A percentile compares a stretch with the other conserved stretches of the same genome.
Conservation (phyloP, 169 alveolate genomes). For the Plasmodium relictum region DNA sequence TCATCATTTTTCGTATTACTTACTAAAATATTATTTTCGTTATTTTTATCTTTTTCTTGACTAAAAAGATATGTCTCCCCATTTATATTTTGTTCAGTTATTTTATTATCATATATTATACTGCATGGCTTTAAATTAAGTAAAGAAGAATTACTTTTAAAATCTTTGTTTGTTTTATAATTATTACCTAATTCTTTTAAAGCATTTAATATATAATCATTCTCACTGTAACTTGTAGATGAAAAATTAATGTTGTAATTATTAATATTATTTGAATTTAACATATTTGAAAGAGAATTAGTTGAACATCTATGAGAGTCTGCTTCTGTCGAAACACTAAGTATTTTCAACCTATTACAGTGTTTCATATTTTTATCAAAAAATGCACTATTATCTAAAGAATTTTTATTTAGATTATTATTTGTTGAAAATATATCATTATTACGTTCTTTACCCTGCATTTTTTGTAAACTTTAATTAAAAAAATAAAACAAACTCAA, state of each 20-base stretch:
- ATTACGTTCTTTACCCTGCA: no score
- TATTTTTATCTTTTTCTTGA: no score
- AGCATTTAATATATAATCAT: neutral
- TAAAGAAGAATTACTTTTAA: neutral
- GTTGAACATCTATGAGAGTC: conserved; percentile 7
- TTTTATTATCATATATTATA: no score
- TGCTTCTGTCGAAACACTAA: conserved; percentile 21
- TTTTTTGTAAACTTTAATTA: no score
- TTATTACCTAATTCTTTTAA: neutral
- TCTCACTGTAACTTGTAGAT: neutral
- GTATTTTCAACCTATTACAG: conserved; percentile 1
- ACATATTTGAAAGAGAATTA: neutral
- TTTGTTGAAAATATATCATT: no score
- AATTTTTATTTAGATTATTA: no score
- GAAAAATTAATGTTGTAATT: neutral
- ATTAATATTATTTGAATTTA: neutral
- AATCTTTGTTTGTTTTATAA: neutral
- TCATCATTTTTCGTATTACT: no score
- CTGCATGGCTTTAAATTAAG: neutral
- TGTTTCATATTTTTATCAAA: neutral
- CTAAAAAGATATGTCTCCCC: no score
- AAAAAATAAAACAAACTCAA: no score
- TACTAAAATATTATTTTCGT: no score
- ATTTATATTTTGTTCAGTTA: no score
- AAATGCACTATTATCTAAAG: neutral